Evolutionary conservation across 1,284 basidiomycete species (phyloP).

Genomic region (Athelia psychrophila): DNA sequence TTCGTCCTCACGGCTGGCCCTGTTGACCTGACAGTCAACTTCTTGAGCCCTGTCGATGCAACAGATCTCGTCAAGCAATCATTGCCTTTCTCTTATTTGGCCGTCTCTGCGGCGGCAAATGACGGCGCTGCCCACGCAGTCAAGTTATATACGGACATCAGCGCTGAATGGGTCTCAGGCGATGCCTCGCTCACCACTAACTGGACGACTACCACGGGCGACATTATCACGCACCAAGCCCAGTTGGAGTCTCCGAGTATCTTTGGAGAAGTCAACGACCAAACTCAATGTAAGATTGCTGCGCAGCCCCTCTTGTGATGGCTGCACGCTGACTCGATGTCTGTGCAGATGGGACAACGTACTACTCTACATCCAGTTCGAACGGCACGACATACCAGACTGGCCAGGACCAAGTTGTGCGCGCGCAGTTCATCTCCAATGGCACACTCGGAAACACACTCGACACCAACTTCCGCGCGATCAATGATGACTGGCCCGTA

Average conservation of each 20-base stretch:
- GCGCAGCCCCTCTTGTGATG: not conserved
- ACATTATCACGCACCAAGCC: constrained; percentile 56
- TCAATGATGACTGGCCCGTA: constrained; percentile 61
- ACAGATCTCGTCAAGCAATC: constrained; percentile 29
- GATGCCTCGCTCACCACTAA: constrained; percentile 23
- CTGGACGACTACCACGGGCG: constrained; percentile 46
- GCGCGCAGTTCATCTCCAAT: constrained; percentile 54
- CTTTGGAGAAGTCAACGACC: constrained; percentile 53
- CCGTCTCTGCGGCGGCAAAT: constrained; percentile 33
- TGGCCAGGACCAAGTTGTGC: constrained; percentile 52
- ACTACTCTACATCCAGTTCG: constrained; percentile 51
- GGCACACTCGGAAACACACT: constrained; percentile 50
- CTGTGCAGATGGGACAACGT: constrained; percentile 58
- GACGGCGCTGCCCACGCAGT: constrained; percentile 36
- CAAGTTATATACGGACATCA: constrained; percentile 39
- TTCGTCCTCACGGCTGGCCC: constrained; percentile 46
- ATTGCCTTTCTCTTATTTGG: constrained; percentile 37
- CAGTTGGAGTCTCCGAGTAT: constrained; percentile 44
- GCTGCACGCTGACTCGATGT: not conserved
- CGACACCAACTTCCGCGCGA: constrained; percentile 58
- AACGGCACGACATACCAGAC: constrained; percentile 56
- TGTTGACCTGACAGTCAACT: constrained; percentile 58
- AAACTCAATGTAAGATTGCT: constrained; percentile 52
- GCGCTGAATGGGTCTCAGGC: constrained; percentile 39
- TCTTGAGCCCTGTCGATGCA: constrained; percentile 62